A percentile compares a stretch with the other conserved stretches of the same genome.
These are phyloP conservation scores for Umbilicus rupestris DNA, from an alignment of 164 flowering plant species.

Conservation along the genomic window DNA sequence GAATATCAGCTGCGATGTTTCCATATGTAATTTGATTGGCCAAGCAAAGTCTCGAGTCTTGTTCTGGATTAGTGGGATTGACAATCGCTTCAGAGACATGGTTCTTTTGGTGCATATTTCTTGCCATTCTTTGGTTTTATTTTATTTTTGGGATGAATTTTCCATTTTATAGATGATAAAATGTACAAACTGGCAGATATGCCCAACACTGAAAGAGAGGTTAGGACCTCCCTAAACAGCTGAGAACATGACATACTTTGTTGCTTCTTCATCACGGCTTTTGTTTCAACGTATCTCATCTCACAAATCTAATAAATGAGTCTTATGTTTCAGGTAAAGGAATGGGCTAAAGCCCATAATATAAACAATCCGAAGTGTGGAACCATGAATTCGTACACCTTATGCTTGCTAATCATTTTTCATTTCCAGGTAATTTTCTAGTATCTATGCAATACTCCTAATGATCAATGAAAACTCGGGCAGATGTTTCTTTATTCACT, in stretches of 20 bases:
- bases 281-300: background rate
- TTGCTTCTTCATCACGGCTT: slow-evolving; percentile 1
- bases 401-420: slow-evolving; percentile 67
- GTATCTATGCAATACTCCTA: background rate
- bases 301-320: slow-evolving; percentile 11
- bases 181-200: background rate
- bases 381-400: slow-evolving; percentile 73
- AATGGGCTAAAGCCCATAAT: slow-evolving; percentile 84
- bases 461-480: background rate
- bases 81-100: slow-evolving; percentile 78
- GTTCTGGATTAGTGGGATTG: slow-evolving; percentile 66
- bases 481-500: background rate
- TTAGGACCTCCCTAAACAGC: background rate
- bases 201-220: background rate
- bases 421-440: slow-evolving; percentile 74
- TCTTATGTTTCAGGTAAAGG: slow-evolving; percentile 60
- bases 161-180: background rate
- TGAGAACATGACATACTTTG: background rate
- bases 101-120: slow-evolving; percentile 57
- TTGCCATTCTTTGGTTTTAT: background rate
- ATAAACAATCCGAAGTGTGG: slow-evolving; percentile 74
- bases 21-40: slow-evolving; percentile 64
- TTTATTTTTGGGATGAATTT: background rate
- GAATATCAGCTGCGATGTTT: slow-evolving; percentile 75
- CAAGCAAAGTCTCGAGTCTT: slow-evolving; percentile 69